phyloP scores from a whole-genome alignment of 2,329 filamentous ascomycete species.

The Chaetomiaceae sp. region DNA sequence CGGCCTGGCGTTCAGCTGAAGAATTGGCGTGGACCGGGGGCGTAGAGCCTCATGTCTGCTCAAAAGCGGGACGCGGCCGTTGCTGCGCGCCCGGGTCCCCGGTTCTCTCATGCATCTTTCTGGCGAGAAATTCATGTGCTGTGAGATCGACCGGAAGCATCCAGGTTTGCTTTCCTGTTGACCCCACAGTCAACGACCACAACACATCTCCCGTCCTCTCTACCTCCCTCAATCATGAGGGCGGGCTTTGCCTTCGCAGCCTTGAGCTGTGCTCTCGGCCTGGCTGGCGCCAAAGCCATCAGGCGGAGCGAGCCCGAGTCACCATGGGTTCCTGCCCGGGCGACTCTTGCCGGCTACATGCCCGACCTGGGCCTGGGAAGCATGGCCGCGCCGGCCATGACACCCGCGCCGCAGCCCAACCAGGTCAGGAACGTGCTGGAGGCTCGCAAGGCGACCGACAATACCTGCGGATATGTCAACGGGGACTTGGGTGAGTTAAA shows the following conservation, averaged over 20 bases:
- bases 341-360: conserved; percentile 27
- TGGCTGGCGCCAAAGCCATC: conserved; percentile 24
- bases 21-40: background rate
- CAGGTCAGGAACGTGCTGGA: conserved; percentile 11
- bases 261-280: conserved; percentile 22
- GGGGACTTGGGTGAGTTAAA: conserved; percentile 14
- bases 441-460: conserved; percentile 27
- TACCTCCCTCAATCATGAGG: conserved; percentile 23
- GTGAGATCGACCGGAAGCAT: no score
- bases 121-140: background rate
- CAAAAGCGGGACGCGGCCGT: conserved; percentile 8
- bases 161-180: background rate
- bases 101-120: background rate
- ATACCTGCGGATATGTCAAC: conserved; percentile 33
- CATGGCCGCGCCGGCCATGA: conserved; percentile 20
- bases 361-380: conserved; percentile 16
- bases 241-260: conserved; percentile 20
- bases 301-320: conserved; percentile 25
- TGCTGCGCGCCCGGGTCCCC: background rate
- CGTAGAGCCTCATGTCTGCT: conserved; percentile 9
- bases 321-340: conserved; percentile 27
- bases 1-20: conserved; percentile 7
- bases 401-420: conserved; percentile 8
- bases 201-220: background rate
- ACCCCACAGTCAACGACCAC: background rate